phyloP scores from a whole-genome alignment of 192 early-diverging fungal species.

The Coemansia sp. region DNA sequence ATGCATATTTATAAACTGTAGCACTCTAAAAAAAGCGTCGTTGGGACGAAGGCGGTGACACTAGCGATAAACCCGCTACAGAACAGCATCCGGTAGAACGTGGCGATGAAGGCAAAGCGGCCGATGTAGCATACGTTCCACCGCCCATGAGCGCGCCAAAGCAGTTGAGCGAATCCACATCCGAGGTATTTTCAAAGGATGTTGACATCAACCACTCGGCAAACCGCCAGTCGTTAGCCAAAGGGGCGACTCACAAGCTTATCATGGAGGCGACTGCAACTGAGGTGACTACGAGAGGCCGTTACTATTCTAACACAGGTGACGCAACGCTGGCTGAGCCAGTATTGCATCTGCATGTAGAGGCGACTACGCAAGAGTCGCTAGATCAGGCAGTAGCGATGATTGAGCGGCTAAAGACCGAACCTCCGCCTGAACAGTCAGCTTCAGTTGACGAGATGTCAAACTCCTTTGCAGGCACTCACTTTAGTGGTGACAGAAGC shows the following conservation, averaged over 20 bases:
- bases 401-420: constrained; percentile 63
- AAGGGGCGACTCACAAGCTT: constrained; percentile 67
- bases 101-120: neutral
- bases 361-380: constrained; percentile 61
- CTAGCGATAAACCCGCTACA: neutral
- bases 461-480: constrained; percentile 6
- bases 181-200: constrained; percentile 52
- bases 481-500: constrained; percentile 29
- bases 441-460: neutral
- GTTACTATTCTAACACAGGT: constrained; percentile 70
- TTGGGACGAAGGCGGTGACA: constrained; percentile 7
- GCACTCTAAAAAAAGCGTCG: constrained; percentile 5
- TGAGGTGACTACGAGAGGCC: constrained; percentile 79
- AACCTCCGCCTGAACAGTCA: constrained; percentile 6
- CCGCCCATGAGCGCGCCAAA: constrained; percentile 8
- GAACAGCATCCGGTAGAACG: neutral
- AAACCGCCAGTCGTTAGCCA: constrained; percentile 78
- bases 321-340: constrained; percentile 76
- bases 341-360: constrained; percentile 74
- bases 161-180: neutral
- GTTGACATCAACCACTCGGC: constrained; percentile 80
- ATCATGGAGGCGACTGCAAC: constrained; percentile 71
- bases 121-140: constrained; percentile 4
- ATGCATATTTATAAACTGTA: constrained; percentile 1
- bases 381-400: constrained; percentile 70